These are phyloP conservation scores for Coemansia sp. DNA, from an alignment of 192 early-diverging fungal species.

Conservation along the genomic window DNA sequence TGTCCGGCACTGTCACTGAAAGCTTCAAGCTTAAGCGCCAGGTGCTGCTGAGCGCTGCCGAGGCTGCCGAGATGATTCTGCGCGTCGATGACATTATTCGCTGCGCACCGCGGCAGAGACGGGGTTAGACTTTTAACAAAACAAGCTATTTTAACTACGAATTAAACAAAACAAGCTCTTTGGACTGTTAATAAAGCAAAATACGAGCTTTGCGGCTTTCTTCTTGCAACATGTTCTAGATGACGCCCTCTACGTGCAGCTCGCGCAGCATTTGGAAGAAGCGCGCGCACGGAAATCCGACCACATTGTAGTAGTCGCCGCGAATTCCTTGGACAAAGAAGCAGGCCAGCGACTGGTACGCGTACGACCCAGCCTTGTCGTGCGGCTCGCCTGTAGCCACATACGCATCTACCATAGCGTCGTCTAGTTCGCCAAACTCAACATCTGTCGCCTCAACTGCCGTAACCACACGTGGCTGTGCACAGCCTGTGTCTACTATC, in stretches of 20 bases:
- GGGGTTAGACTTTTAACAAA: constrained; percentile 14
- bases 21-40: constrained; percentile 95
- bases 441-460: constrained; percentile 65
- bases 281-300: constrained; percentile 50
- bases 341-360: constrained; percentile 75
- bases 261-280: constrained; percentile 50
- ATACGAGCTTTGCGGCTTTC: neutral
- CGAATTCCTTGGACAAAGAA: constrained; percentile 70
- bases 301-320: constrained; percentile 86
- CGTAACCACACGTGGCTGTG: constrained; percentile 12
- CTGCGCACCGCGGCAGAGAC: constrained; percentile 69
- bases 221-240: neutral
- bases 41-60: constrained; percentile 88
- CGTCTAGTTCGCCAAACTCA: constrained; percentile 60
- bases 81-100: constrained; percentile 98
- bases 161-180: neutral
- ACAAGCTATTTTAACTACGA: neutral
- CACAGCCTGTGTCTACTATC: constrained; percentile 21
- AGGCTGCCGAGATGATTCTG: constrained; percentile 97
- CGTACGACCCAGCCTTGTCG: constrained; percentile 85
- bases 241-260: constrained; percentile 19
- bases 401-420: constrained; percentile 66
- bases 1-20: constrained; percentile 87
- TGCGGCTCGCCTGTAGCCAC: constrained; percentile 62
- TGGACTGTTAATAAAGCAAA: neutral